A percentile compares a stretch with the other conserved stretches of the same genome.
phyloP scores from a whole-genome alignment of 225 moss, liverwort and hornwort species.

The Ulota crispa region DNA sequence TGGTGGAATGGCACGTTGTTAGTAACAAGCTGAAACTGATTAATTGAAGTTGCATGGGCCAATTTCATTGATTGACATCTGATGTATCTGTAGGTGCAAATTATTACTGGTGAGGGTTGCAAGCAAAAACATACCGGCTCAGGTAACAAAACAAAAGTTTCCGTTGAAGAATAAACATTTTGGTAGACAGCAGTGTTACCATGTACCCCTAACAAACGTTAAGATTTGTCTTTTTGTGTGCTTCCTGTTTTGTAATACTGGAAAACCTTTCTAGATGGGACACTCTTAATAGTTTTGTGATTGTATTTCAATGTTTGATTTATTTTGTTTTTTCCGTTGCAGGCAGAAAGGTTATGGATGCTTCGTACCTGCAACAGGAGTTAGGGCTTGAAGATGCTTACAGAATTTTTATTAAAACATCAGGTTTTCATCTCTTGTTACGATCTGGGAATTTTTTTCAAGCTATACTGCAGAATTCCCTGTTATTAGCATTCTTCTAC shows the following conservation, averaged over 20 bases:
- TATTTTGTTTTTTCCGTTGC: constrained; percentile 11
- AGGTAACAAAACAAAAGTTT: constrained; percentile 30
- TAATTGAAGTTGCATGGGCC: not conserved
- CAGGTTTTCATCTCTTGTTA: constrained; percentile 30
- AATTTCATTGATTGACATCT: constrained; percentile 18
- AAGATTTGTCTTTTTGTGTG: not conserved
- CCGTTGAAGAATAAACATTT: not conserved
- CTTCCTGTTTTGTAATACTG: not conserved
- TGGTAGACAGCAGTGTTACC: not conserved
- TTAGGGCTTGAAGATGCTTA: constrained; percentile 63
- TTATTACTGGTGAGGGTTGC: constrained; percentile 44
- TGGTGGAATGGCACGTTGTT: not conserved
- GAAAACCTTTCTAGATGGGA: not conserved
- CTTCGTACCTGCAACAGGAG: constrained; percentile 62
- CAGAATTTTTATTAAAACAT: constrained; percentile 35
- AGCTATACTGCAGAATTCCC: not conserved
- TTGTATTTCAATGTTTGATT: constrained; percentile 9
- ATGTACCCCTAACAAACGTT: not conserved
- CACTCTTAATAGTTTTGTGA: not conserved
- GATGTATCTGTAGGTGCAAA: constrained; percentile 51
- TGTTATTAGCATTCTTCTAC: not conserved
- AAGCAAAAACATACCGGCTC: constrained; percentile 33
- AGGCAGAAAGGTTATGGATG: constrained; percentile 80
- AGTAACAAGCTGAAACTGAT: not conserved
- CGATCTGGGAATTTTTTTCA: not conserved